Percentiles rank a stretch among this genome's conserved stretches.
These are phyloP conservation scores for Phytophthora idaei DNA, from an alignment of 352 stramenopile genomes.

Conservation along the genomic window DNA sequence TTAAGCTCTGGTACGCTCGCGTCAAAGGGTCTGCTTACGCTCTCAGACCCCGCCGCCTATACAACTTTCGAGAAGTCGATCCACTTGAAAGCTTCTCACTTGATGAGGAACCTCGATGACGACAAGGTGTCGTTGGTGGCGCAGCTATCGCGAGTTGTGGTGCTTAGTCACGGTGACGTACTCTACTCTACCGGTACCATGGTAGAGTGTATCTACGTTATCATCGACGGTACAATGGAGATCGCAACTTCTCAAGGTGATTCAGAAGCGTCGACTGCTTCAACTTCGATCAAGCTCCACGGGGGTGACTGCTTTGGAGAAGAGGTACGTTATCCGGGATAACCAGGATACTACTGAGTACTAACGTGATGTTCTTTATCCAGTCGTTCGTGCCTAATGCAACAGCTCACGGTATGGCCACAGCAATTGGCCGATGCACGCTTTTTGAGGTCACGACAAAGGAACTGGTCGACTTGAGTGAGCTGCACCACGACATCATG, in stretches of 20 bases:
- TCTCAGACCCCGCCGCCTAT: constrained; percentile 62
- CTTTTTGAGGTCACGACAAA: constrained; percentile 81
- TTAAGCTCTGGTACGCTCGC: constrained; percentile 29
- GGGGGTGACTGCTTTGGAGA: constrained; percentile 83
- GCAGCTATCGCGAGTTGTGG: constrained; percentile 68
- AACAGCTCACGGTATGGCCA: constrained; percentile 48
- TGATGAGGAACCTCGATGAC: constrained; percentile 85
- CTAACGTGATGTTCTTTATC: constrained; percentile 1
- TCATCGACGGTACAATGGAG: constrained; percentile 75
- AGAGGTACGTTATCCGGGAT: constrained; percentile 40
- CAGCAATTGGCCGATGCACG: constrained; percentile 56
- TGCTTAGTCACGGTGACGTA: constrained; percentile 60
- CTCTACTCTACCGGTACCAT: constrained; percentile 54
- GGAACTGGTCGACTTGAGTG: constrained; percentile 78
- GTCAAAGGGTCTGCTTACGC: constrained; percentile 39
- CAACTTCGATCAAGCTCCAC: constrained; percentile 54
- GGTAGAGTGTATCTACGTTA: constrained; percentile 62
- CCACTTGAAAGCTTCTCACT: constrained; percentile 80
- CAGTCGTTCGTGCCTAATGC: constrained; percentile 78
- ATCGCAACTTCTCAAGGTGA: constrained; percentile 36
- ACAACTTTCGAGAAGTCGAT: constrained; percentile 89
- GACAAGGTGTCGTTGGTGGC: constrained; percentile 84
- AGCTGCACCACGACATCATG: constrained; percentile 85
- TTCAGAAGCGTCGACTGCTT: constrained; percentile 2
- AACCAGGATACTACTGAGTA: too few relatives aligned